phyloP scores from a whole-genome alignment of 2,329 filamentous ascomycete species.

The Akanthomyces uredinophilus region DNA sequence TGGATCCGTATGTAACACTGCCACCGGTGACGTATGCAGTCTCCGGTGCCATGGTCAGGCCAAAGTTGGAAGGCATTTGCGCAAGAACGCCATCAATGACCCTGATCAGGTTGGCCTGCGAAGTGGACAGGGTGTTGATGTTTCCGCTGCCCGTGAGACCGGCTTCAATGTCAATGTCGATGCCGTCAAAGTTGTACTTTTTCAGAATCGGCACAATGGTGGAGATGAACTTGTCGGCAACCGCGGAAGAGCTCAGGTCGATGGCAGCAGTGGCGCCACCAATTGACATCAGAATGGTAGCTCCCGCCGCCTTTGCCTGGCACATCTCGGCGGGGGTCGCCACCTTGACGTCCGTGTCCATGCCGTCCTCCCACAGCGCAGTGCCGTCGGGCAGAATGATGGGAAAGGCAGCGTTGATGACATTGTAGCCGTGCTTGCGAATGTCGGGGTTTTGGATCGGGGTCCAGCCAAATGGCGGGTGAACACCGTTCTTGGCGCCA shows the following conservation, averaged over 20 bases:
- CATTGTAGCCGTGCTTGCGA: constrained; percentile 29
- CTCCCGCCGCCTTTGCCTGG: constrained; percentile 29
- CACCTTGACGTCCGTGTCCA: constrained; percentile 28
- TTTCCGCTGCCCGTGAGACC: constrained; percentile 28
- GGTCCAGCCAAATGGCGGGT: constrained; percentile 30
- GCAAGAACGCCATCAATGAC: constrained; percentile 33
- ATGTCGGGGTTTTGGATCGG: constrained; percentile 27
- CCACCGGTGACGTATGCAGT: constrained; percentile 33
- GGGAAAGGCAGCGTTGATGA: constrained; percentile 31
- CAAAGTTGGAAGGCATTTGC: constrained; percentile 52
- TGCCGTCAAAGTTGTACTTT: constrained; percentile 32
- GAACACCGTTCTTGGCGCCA: constrained; percentile 28
- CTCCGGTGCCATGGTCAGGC: constrained; percentile 46
- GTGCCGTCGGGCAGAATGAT: constrained; percentile 31
- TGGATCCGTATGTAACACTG: constrained; percentile 27
- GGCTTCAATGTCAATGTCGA: constrained; percentile 32
- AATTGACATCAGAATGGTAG: constrained; percentile 31
- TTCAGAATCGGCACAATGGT: constrained; percentile 32
- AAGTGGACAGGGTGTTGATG: constrained; percentile 27
- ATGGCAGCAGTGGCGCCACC: constrained; percentile 30
- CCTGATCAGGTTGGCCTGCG: constrained; percentile 30
- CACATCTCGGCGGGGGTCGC: constrained; percentile 29
- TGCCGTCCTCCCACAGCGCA: constrained; percentile 28
- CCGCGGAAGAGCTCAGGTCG: constrained; percentile 27
- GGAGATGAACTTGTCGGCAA: constrained; percentile 30